phyloP scores from a whole-genome alignment of 345 rosid species.

The Brassica juncea region DNA sequence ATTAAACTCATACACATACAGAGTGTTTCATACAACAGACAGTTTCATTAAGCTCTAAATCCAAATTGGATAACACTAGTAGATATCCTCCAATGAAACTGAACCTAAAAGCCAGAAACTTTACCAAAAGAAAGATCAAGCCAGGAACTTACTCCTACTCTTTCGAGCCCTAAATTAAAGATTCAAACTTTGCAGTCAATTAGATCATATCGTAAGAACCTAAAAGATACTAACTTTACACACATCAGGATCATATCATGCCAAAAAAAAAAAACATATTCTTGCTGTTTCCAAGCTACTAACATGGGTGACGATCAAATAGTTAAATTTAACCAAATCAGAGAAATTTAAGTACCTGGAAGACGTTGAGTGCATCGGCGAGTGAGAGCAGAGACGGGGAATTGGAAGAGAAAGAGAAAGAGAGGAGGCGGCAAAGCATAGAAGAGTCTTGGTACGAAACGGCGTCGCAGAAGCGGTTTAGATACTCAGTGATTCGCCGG shows the following conservation, averaged over 20 bases:
- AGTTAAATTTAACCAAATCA: background rate
- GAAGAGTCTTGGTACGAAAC: slow-evolving; percentile 69
- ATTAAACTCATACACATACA: too few species aligned
- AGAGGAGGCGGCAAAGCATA: slow-evolving; percentile 63
- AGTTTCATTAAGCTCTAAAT: too few species aligned
- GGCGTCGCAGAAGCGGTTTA: slow-evolving; percentile 72
- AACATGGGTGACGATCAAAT: slow-evolving; percentile 28
- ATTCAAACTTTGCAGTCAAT: background rate
- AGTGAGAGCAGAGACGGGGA: slow-evolving; percentile 62
- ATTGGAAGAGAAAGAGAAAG: slow-evolving; percentile 78
- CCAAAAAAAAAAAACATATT: background rate
- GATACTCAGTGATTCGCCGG: slow-evolving; percentile 79
- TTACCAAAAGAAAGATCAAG: slow-evolving; percentile 4
- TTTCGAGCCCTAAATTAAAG: slow-evolving; percentile 9
- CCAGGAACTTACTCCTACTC: background rate
- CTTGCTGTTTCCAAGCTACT: background rate
- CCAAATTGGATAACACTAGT: too few species aligned
- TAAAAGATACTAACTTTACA: slow-evolving; percentile 16
- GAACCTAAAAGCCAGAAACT: background rate
- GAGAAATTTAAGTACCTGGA: slow-evolving; percentile 42
- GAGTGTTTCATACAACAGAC: too few species aligned
- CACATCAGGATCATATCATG: background rate
- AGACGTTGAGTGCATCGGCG: slow-evolving; percentile 81
- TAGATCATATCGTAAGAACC: slow-evolving; percentile 11
- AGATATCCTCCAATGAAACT: background rate